Base-by-base conservation (phyloP, 169 alveolate genomes). In the Cryptosporidium viatorum region DNA sequence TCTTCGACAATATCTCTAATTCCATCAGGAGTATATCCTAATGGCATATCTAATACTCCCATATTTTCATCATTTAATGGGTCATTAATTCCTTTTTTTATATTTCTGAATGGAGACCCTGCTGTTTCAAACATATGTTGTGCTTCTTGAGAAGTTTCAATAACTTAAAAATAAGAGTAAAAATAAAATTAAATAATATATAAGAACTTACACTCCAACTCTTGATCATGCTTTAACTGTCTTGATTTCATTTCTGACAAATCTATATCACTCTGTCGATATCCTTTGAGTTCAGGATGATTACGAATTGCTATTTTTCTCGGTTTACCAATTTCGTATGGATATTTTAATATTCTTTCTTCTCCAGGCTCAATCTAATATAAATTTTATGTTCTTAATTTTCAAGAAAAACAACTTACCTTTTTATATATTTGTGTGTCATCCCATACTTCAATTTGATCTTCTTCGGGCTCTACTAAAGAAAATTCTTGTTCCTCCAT, bases 21-120 rank as follows among this genome's bases (percentile, higher is more conserved):
- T 31, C 89, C 89, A 8, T 80, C 80, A 0, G 89, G 89, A 18
- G 89, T 80, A 67, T 62, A 45, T 37, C 50, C 89, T 23, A 80
- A 33, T 41, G 89, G 89, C 89, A 80, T 80, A 62, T 80, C 89
- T 45, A 62, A 41, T 18, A 37, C 60, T 21, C 41, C 89, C 65
- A 80, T 29, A 14, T 41, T 48, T 80, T 80, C 89, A 65, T 80
- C 89, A 33, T 59, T 41, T 43, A 80, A 18, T 21, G 74, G 60
- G 52, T 62, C 65, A 6, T 43, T 62, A 43, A n/a, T 8, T 62
- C 41, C 50, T 21, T 39, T 80, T 39, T 65, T 80, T 7, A 62
- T 16, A 59, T 48, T 80, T 62, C 73, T 80, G 31, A 60, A 80
- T 62, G 89, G 89, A 9, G 80, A 59, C 3, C 89, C 89, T 35